Evolutionary conservation across 768 basidiomycete species (phyloP), one percentile per base, ranked within the genome.

Genomic region (Boletus subparvulus): DNA sequence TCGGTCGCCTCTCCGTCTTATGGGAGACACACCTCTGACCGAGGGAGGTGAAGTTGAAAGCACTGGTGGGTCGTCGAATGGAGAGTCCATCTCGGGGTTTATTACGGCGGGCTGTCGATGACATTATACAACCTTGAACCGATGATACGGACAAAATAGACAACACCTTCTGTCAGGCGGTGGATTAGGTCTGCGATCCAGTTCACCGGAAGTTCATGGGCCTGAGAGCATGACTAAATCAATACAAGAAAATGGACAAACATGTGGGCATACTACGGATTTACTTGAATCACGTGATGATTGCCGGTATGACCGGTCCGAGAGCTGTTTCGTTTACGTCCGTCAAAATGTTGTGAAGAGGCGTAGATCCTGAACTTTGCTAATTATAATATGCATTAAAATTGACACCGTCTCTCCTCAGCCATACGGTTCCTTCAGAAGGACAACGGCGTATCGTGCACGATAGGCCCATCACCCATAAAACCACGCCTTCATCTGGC

Each of bases 1-100:
- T 13, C 56, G 28, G 39, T 69, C 60, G 17, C 60, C 56, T 30
- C 77, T 70, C 44, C 78, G 73, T 47, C 73, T 75, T 39, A 73
- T 61, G 11, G 78, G 77, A 24, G 82, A 81, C 17, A 69, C 54
- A 9, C 68, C 73, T 41, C 67, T 56, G 37, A 75, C 64, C 17
- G 82, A 78, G n/a, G 74, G 55, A 9, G 82, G 80, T 6, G 83
- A 82, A 4, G 53, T 68, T 40, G 78, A 72, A 13, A 77, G 57
- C 32, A 66, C 59, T 2, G 54, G 61, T 10, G 61, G 60, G 35
- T 77, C 78, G 43, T 64, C 62, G 19, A 73, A 68, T 1, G 76
- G 73, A 35, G 78, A 78, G 32, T 72, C 65, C 78, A 80, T 79
- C 43, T 55, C 51, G 39, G 44, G 13, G 37, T 43, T 21, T 48